A percentile compares a stretch with the other conserved stretches of the same genome.
Evolutionary conservation across 1,284 basidiomycete genomes (phyloP).

Genomic region (Termitomyces sp.): DNA sequence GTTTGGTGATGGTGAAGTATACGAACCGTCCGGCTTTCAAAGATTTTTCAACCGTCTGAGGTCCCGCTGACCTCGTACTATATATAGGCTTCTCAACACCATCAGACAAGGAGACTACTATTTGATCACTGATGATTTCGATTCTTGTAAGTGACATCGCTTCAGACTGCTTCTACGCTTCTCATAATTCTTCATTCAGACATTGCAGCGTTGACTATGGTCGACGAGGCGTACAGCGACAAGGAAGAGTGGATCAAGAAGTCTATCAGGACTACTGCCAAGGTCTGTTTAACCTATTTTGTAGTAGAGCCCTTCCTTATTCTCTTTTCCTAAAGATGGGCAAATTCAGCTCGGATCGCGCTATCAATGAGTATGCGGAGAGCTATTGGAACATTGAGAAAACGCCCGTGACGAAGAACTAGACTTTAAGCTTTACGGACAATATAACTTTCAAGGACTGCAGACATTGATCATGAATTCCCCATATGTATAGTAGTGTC

Average conservation of each 20-base stretch:
- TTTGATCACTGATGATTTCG: slow-evolving; percentile 85
- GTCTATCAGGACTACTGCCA: slow-evolving; percentile 79
- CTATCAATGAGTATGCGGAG: slow-evolving; percentile 85
- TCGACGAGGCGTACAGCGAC: slow-evolving; percentile 82
- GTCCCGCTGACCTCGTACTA: slow-evolving; percentile 12
- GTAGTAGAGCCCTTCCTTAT: background rate
- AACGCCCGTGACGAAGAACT: slow-evolving; percentile 17
- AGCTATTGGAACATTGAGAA: slow-evolving; percentile 72
- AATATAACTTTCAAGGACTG: background rate
- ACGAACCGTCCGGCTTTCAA: slow-evolving; percentile 63
- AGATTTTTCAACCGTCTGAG: slow-evolving; percentile 6
- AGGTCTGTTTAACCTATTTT: slow-evolving; percentile 34
- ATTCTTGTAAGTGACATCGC: slow-evolving; percentile 59
- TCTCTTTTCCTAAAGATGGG: slow-evolving; percentile 61
- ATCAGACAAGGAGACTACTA: slow-evolving; percentile 78
- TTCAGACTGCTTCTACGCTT: background rate
- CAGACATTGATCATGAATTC: background rate
- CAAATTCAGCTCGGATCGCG: slow-evolving; percentile 90
- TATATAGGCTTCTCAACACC: slow-evolving; percentile 62
- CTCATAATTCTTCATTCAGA: slow-evolving; percentile 34
- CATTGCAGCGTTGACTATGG: slow-evolving; percentile 76
- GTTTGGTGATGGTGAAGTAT: slow-evolving; percentile 74
- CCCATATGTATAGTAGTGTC: background rate
- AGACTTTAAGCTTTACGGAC: slow-evolving; percentile 3
- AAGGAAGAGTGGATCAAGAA: slow-evolving; percentile 87